A percentile compares a stretch with the other conserved stretches of the same genome.
These are phyloP conservation scores for Solanum arcanum DNA, from an alignment of 257 asterid genomes.

Conservation along the genomic window DNA sequence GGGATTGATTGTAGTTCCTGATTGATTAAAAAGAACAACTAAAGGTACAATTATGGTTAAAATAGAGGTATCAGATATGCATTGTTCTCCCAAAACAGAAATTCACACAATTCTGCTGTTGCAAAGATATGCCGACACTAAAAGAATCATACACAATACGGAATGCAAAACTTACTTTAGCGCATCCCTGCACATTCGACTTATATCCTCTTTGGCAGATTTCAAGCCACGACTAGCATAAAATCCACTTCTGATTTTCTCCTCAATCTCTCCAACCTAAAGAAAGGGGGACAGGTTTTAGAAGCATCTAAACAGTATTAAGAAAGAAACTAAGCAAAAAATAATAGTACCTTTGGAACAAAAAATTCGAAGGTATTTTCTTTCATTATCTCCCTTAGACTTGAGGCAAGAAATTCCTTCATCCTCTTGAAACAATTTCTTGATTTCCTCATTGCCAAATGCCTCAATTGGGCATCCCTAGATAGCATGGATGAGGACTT, in stretches of 20 bases:
- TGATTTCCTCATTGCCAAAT: constrained; percentile 73
- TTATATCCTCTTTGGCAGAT: constrained; percentile 76
- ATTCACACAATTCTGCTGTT: not conserved
- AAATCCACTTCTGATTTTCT: constrained; percentile 74
- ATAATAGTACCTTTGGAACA: constrained; percentile 63
- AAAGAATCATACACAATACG: not conserved
- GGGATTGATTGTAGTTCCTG: not conserved
- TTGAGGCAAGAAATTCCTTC: constrained; percentile 58
- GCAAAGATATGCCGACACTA: not conserved
- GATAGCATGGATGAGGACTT: constrained; percentile 83
- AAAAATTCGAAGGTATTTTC: constrained; percentile 70
- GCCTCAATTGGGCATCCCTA: constrained; percentile 93
- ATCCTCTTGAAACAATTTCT: constrained; percentile 75
- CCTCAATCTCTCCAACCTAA: constrained; percentile 79
- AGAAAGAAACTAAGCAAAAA: not conserved
- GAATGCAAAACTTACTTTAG: constrained; percentile 56
- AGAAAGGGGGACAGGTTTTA: constrained; percentile 1
- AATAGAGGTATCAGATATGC: not conserved
- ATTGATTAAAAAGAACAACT: not conserved
- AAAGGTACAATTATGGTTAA: not conserved
- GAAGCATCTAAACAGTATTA: not conserved
- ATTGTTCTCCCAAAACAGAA: not conserved
- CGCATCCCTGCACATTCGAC: constrained; percentile 88
- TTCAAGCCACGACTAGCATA: constrained; percentile 77
- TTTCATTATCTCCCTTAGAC: constrained; percentile 75